Conservation (phyloP, 768 basidiomycete genomes). For the Suillus ampliporus region DNA sequence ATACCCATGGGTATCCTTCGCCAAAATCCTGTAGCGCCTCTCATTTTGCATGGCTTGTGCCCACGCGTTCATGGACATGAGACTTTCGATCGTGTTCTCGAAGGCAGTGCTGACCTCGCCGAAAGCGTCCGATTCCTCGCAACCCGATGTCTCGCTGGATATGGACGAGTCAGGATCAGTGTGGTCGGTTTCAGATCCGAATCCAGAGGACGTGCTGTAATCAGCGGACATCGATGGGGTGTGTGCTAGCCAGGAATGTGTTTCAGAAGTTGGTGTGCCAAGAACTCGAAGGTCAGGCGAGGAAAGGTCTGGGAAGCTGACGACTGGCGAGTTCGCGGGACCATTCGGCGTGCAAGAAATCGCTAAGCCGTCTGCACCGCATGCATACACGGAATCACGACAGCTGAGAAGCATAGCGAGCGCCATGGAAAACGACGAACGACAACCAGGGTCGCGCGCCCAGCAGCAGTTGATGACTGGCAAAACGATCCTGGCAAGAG, state of each 20-base stretch:
- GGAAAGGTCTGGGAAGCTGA: background rate
- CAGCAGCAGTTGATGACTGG: conserved; percentile 61
- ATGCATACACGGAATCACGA: background rate
- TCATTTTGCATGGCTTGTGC: conserved; percentile 58
- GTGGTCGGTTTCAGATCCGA: background rate
- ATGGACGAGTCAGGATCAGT: background rate
- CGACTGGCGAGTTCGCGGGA: background rate
- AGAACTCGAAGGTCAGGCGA: background rate
- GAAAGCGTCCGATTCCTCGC: background rate
- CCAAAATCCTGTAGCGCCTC: conserved; percentile 66
- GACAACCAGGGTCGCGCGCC: conserved; percentile 53
- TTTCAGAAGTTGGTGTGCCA: conserved; percentile 11
- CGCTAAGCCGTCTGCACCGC: background rate
- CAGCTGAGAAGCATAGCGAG: background rate
- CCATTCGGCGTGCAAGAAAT: background rate
- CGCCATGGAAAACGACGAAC: conserved; percentile 55
- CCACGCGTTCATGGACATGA: conserved; percentile 35
- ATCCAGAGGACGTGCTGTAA: conserved; percentile 3
- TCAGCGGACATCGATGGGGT: background rate
- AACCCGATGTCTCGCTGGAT: background rate
- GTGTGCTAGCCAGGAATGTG: conserved; percentile 20
- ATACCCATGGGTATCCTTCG: conserved; percentile 62
- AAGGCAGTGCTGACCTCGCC: background rate
- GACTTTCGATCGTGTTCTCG: background rate
- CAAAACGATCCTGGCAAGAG: conserved; percentile 39